phyloP scores from a whole-genome alignment of 2,329 filamentous ascomycete genomes.

The Cadophora luteo-olivacea region DNA sequence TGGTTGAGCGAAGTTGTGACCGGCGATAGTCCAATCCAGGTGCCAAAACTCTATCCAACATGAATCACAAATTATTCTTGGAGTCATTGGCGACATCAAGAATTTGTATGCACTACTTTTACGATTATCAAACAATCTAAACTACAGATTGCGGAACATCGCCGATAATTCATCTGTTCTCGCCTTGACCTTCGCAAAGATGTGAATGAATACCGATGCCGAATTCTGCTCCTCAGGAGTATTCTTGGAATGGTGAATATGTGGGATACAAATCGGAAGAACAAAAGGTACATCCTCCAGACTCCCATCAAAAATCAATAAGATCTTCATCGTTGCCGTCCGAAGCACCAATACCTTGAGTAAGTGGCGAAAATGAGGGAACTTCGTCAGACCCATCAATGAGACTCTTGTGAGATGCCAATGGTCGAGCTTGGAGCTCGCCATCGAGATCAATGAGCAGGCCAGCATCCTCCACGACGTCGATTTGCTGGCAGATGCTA shows the following conservation, averaged over 20 bases:
- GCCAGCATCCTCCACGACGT: not conserved
- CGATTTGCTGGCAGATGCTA: not conserved
- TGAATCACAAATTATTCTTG: too few relatives aligned
- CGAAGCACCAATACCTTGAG: not conserved
- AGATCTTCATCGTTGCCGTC: not conserved
- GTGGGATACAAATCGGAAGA: not conserved
- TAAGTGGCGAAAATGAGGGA: not conserved
- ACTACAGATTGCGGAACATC: too few relatives aligned
- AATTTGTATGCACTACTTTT: too few relatives aligned
- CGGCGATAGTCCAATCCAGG: too few relatives aligned
- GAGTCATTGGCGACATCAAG: too few relatives aligned
- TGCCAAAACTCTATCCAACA: too few relatives aligned
- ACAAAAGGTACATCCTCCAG: not conserved
- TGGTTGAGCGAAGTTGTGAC: too few relatives aligned
- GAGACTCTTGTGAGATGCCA: not conserved
- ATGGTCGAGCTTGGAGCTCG: not conserved
- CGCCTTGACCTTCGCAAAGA: not conserved
- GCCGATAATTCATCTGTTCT: too few relatives aligned
- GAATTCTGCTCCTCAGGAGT: not conserved
- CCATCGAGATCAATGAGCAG: not conserved
- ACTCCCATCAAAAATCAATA: not conserved
- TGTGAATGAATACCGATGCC: not conserved
- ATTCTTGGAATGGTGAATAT: not conserved
- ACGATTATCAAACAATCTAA: too few relatives aligned
- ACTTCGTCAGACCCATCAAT: slow-evolving; percentile 11